Conservation (phyloP, 2,329 filamentous ascomycete genomes). For the Trichoderma cornu-damae region DNA sequence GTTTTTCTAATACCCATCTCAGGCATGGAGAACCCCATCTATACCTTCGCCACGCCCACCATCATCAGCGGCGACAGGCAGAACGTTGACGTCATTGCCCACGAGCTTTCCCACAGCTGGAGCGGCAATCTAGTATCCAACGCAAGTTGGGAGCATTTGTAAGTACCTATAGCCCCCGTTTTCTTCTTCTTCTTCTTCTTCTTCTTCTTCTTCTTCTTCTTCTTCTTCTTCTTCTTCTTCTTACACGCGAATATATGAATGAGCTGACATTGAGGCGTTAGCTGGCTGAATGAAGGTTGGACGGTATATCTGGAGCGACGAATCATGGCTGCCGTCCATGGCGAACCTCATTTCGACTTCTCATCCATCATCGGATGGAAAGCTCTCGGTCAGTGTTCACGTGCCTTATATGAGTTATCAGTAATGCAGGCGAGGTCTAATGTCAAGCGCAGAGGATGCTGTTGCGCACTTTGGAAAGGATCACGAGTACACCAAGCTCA, state of each 20-base stretch:
- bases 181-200: too few relatives aligned
- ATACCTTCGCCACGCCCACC: constrained; percentile 91
- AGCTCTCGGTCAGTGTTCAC: constrained; percentile 52
- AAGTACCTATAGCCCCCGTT: constrained; percentile 30
- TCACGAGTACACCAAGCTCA: constrained; percentile 88
- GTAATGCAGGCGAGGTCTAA: constrained; percentile 13
- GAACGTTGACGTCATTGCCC: constrained; percentile 94
- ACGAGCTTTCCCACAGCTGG: constrained; percentile 74
- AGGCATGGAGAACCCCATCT: constrained; percentile 89
- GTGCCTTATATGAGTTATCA: neutral
- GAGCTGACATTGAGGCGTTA: constrained; percentile 27
- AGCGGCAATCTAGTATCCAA: constrained; percentile 80
- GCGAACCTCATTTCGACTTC: constrained; percentile 83
- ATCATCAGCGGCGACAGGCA: constrained; percentile 86
- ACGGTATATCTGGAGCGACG: constrained; percentile 91
- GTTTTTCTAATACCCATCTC: constrained; percentile 12
- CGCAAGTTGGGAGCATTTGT: constrained; percentile 77
- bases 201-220: too few relatives aligned
- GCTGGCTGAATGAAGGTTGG: constrained; percentile 77
- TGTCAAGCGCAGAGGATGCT: constrained; percentile 56
- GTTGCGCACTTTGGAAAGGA: constrained; percentile 73
- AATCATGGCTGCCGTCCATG: constrained; percentile 71
- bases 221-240: too few relatives aligned
- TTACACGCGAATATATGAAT: neutral
- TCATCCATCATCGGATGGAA: constrained; percentile 97